Percentiles rank a stretch among this genome's conserved stretches.
Conservation (phyloP, 78 protist genomes). For the Acrasis kona region DNA sequence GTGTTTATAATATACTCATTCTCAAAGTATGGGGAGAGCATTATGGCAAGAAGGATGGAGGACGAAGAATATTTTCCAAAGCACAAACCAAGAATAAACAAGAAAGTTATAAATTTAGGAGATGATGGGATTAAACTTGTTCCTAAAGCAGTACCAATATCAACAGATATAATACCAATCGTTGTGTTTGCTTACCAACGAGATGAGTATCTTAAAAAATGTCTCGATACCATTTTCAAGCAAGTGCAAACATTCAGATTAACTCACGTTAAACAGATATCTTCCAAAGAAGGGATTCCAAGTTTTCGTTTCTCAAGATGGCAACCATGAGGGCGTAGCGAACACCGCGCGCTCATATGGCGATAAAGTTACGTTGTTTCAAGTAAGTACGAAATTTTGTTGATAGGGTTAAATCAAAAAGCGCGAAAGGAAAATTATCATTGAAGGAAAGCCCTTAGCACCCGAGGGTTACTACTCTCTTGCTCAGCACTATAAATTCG, state of each 20-base stretch:
- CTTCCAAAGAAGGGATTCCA: not conserved
- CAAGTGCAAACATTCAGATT: not conserved
- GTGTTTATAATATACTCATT: too few species aligned
- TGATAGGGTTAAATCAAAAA: not conserved
- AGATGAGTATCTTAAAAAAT: slow-evolving; percentile 8
- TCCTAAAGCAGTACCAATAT: not conserved
- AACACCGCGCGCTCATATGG: not conserved
- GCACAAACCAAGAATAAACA: not conserved
- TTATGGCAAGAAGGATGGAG: not conserved
- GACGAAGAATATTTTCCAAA: not conserved
- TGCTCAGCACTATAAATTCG: slow-evolving; percentile 31
- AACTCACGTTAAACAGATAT: not conserved
- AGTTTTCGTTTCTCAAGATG: not conserved
- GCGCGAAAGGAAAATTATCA: not conserved
- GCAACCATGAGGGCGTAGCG: not conserved
- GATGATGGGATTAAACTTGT: not conserved
- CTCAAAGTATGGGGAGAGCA: not conserved
- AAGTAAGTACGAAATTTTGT: not conserved
- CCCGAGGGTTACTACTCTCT: slow-evolving; percentile 28
- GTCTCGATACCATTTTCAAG: not conserved
- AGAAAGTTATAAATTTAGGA: not conserved
- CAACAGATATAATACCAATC: slow-evolving; percentile 2
- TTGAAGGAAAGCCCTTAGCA: not conserved
- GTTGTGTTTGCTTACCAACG: slow-evolving; percentile 26
- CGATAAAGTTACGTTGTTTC: not conserved